Evolutionary conservation across 2,329 filamentous ascomycete species (phyloP).

Genomic region (Colletotrichum eremochloae): DNA sequence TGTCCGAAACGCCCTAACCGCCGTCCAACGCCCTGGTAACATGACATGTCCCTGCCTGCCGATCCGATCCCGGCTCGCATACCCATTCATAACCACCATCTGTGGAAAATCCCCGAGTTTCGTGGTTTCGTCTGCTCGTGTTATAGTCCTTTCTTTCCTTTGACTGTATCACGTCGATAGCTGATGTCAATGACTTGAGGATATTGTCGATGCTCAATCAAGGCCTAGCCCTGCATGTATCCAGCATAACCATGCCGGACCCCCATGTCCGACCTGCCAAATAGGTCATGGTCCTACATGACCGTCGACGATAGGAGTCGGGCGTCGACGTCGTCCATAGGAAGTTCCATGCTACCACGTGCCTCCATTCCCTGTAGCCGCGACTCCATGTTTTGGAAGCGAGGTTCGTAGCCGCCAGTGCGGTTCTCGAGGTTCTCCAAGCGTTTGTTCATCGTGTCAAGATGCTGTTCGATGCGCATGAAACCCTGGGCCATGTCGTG

Average conservation of each 20-base stretch:
- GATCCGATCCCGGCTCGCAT: slow-evolving; percentile 20
- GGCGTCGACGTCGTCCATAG: slow-evolving; percentile 61
- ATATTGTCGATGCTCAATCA: slow-evolving; percentile 5
- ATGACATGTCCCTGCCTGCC: slow-evolving; percentile 22
- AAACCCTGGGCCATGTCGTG: slow-evolving; percentile 69
- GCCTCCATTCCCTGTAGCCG: slow-evolving; percentile 58
- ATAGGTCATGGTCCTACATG: slow-evolving; percentile 53
- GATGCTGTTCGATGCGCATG: slow-evolving; percentile 62
- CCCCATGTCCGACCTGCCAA: background rate
- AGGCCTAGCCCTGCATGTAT: background rate
- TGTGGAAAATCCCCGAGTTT: slow-evolving; percentile 1
- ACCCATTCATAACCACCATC: slow-evolving; percentile 14
- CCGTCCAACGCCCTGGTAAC: slow-evolving; percentile 38
- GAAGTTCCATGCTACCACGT: slow-evolving; percentile 46
- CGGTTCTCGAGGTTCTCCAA: slow-evolving; percentile 66
- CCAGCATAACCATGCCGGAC: background rate
- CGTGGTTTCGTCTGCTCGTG: slow-evolving; percentile 19
- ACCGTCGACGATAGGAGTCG: slow-evolving; percentile 59
- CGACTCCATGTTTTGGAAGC: slow-evolving; percentile 60
- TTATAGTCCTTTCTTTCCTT: background rate
- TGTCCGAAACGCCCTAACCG: slow-evolving; percentile 33
- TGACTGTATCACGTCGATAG: slow-evolving; percentile 1
- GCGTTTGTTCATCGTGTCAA: slow-evolving; percentile 68
- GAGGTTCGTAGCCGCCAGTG: slow-evolving; percentile 57
- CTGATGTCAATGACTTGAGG: background rate